phyloP scores from a whole-genome alignment of 2,329 filamentous ascomycete genomes.

The Pyricularia sp. region DNA sequence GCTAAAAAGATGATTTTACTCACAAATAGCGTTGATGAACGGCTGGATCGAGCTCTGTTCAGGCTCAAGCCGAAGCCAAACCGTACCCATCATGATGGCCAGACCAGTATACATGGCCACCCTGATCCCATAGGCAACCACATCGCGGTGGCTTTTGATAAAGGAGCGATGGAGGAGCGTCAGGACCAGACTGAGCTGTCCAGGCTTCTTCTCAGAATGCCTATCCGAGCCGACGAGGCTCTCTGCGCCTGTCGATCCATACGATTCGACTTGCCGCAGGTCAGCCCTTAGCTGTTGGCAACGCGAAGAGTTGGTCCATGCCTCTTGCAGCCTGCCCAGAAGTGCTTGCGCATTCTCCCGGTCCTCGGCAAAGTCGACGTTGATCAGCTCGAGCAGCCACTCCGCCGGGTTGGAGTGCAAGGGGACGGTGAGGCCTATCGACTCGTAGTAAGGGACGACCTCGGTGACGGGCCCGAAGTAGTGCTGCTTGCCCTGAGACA shows the following conservation, averaged over 20 bases:
- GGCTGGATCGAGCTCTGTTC: slow-evolving; percentile 68
- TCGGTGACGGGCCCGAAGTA: slow-evolving; percentile 59
- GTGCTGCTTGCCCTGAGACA: slow-evolving; percentile 61
- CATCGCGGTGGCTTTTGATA: slow-evolving; percentile 76
- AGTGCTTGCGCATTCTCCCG: slow-evolving; percentile 34
- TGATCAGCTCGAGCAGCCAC: slow-evolving; percentile 69
- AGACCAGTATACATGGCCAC: slow-evolving; percentile 75
- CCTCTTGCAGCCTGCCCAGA: slow-evolving; percentile 41
- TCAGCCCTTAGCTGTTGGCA: slow-evolving; percentile 13
- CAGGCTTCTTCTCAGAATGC: slow-evolving; percentile 27
- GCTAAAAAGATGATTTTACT: slow-evolving; percentile 11
- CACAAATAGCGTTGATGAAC: slow-evolving; percentile 68
- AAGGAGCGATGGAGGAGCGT: slow-evolving; percentile 69
- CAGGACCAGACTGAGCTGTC: slow-evolving; percentile 39
- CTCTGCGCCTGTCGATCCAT: slow-evolving; percentile 6
- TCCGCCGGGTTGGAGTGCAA: slow-evolving; percentile 71
- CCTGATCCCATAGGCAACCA: slow-evolving; percentile 76
- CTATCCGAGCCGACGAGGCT: background rate
- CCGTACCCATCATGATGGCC: slow-evolving; percentile 80
- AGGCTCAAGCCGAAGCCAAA: slow-evolving; percentile 66
- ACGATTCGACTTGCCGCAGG: slow-evolving; percentile 17
- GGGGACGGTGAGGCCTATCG: slow-evolving; percentile 53
- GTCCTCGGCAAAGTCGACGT: slow-evolving; percentile 59
- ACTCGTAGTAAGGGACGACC: slow-evolving; percentile 54
- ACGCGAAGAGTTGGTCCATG: slow-evolving; percentile 41